These are phyloP conservation scores for Lagenaria siceraria DNA, from an alignment of 306 rosid genomes.

Conservation along the genomic window DNA sequence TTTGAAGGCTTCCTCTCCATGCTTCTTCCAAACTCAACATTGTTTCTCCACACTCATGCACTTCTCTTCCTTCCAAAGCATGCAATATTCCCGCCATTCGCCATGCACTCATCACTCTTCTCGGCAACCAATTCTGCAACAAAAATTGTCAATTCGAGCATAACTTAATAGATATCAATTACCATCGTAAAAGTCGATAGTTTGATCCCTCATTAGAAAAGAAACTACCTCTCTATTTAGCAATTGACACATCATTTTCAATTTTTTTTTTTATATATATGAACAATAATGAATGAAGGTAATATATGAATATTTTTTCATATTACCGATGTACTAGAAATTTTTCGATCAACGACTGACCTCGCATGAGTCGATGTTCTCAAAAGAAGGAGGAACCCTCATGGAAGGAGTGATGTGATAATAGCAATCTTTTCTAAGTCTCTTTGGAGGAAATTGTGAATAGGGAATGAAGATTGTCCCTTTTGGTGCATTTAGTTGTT, in stretches of 20 bases:
- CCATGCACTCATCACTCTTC: conserved; percentile 78
- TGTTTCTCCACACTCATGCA: conserved; percentile 44
- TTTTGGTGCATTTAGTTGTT: conserved; percentile 50
- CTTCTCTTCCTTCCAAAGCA: conserved; percentile 52
- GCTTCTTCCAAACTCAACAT: conserved; percentile 34
- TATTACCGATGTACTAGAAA: too few species aligned
- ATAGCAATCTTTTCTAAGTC: conserved; percentile 50
- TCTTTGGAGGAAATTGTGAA: conserved; percentile 58
- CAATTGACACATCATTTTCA: too few species aligned
- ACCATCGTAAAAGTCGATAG: too few species aligned
- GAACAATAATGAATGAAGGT: too few species aligned
- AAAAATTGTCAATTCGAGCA: not conserved
- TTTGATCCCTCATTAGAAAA: too few species aligned
- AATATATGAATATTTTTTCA: too few species aligned
- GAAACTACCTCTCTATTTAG: too few species aligned
- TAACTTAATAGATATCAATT: too few species aligned
- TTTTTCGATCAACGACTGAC: conserved; percentile 7
- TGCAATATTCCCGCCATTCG: conserved; percentile 77
- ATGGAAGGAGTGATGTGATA: conserved; percentile 61
- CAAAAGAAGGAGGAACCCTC: conserved; percentile 37
- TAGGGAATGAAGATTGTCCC: conserved; percentile 62
- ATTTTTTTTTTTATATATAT: too few species aligned
- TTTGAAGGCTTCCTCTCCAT: conserved; percentile 50
- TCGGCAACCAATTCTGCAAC: conserved; percentile 57
- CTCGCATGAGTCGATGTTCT: conserved; percentile 72